A percentile compares a stretch with the other conserved stretches of the same genome.
These are phyloP conservation scores for Pichia kudriavzevii DNA, from an alignment of 1,139 yeast species.

Conservation along the genomic window DNA sequence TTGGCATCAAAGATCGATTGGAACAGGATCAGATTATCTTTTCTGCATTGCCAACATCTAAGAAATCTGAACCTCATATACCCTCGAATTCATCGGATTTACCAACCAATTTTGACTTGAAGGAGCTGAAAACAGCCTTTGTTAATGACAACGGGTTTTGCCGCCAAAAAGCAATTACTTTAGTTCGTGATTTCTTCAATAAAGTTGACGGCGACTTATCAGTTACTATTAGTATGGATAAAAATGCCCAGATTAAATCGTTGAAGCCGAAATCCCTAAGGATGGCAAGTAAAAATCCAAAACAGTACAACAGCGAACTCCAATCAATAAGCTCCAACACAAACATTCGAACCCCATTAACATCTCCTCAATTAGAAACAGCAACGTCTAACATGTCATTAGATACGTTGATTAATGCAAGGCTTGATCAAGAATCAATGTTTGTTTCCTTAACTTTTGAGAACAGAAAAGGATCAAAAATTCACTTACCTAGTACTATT, in stretches of 20 bases:
- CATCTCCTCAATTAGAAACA: conserved; percentile 3
- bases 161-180: conserved; percentile 1
- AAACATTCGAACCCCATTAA: neutral
- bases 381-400: conserved; percentile 2
- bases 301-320: no score
- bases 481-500: conserved; percentile 15
- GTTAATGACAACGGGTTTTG: conserved; percentile 6
- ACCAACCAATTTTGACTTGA: conserved; percentile 5
- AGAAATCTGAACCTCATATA: conserved; percentile 8
- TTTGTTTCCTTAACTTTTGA: conserved; percentile 11
- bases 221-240: conserved; percentile 9
- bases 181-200: conserved; percentile 14
- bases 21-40: conserved; percentile 15
- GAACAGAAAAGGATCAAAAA: conserved; percentile 1
- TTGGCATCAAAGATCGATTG: conserved; percentile 17
- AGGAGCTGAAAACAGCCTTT: conserved; percentile 4
- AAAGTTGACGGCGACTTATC: conserved; percentile 16
- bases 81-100: neutral
- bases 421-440: conserved; percentile 1
- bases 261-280: conserved; percentile 12
- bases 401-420: conserved; percentile 1
- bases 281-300: neutral
- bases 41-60: conserved; percentile 7
- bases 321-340: neutral
- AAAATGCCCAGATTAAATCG: conserved; percentile 11